These are phyloP conservation scores for Lepidopterella palustris DNA, from an alignment of 495 filamentous ascomycete genomes.

Conservation along the genomic window DNA sequence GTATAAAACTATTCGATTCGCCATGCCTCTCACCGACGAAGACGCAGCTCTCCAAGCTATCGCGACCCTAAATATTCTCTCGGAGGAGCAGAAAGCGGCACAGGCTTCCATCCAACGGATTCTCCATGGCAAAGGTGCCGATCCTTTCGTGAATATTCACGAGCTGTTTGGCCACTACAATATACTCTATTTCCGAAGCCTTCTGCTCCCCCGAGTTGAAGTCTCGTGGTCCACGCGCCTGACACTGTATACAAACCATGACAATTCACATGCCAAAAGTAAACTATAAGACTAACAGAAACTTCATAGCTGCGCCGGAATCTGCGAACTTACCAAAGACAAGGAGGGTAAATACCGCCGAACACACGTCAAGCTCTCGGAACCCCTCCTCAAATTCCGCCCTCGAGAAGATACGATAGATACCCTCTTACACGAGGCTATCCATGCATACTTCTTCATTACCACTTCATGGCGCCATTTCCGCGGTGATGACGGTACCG, in stretches of 20 bases:
- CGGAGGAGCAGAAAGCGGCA: constrained; percentile 25
- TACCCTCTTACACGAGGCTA: constrained; percentile 37
- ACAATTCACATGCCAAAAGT: background rate
- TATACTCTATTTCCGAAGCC: constrained; percentile 32
- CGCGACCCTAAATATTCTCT: constrained; percentile 24
- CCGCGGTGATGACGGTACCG: constrained; percentile 35
- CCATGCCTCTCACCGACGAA: constrained; percentile 36
- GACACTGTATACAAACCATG: constrained; percentile 20
- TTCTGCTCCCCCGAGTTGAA: constrained; percentile 32
- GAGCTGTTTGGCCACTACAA: constrained; percentile 33
- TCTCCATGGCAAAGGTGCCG: constrained; percentile 13
- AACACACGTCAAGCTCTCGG: constrained; percentile 34
- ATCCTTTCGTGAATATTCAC: constrained; percentile 36
- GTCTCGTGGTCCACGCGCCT: constrained; percentile 33
- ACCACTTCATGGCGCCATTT: constrained; percentile 34
- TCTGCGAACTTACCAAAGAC: constrained; percentile 35
- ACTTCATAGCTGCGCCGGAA: constrained; percentile 32
- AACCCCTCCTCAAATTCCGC: constrained; percentile 35
- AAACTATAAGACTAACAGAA: background rate
- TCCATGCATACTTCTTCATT: constrained; percentile 39
- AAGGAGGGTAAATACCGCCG: constrained; percentile 30
- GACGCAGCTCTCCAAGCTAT: constrained; percentile 34
- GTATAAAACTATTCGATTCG: background rate
- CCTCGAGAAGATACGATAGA: constrained; percentile 33
- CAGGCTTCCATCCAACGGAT: constrained; percentile 23